Evolutionary conservation across 495 filamentous ascomycete species (phyloP), one percentile per base, ranked within the genome.

Genomic region (Wilcoxina mikolae): DNA sequence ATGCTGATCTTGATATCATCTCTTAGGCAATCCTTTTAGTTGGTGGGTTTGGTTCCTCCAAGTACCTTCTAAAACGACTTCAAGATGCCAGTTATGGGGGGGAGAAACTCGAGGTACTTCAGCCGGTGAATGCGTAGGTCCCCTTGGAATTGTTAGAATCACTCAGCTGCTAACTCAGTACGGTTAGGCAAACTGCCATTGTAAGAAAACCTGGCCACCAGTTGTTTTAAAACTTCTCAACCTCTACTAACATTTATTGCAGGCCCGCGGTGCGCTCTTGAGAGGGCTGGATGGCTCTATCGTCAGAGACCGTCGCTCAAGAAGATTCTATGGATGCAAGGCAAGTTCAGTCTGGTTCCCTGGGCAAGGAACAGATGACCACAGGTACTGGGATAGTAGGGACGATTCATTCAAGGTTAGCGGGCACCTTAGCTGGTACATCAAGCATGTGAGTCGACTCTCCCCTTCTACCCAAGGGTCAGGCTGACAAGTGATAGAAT

Each of bases 1-100:
- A 5, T 44, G 7, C 5, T 17, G 41, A 5, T 7, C 7, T 44
- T 7, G 7, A 46, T 46, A 2, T 11, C 23, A 2, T 12, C 43
- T 25, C 3, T n/a, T 67, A 73, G 58, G 74, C 78, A 1, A 78
- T 85, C 29, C 68, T 85, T 15, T 72, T 85, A 0, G 83, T 85
- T 18, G 82, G 82, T 3, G 83, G 83, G 0, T 82, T 85, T 55
- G 82, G 82, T 17, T 72, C 76, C 38, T 81, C 75, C n/a, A 76
- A 74, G 56, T 85, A 83, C 63, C 72, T 85, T 46, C 77, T 76
- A 56, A 73, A 74, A 58, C 70, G 76, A 0, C 65, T 86, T 46
- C 68, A 73, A 51, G 59, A 64, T 20, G 51, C 63, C 3, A 65
- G 68, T n/a, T 65, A 71, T n/a, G 60, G 70, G 15, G 47, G 42